Evolutionary conservation across 306 rosid species (phyloP).

Genomic region (Trifolium pratense): DNA sequence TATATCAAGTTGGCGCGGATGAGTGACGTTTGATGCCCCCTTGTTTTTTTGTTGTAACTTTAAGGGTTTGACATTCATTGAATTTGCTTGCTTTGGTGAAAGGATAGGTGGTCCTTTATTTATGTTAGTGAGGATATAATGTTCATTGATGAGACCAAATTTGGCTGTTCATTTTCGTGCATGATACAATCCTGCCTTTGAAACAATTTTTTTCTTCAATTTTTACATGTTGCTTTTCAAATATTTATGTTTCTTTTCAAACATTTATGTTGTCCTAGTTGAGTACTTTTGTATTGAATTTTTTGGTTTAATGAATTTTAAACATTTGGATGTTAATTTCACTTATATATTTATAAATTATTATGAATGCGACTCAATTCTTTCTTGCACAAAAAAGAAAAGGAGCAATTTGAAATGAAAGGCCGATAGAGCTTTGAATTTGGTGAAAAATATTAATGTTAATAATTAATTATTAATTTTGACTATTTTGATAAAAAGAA

Average conservation of each 20-base stretch:
- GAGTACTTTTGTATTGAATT: not conserved
- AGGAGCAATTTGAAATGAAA: no score
- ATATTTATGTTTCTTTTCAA: not conserved
- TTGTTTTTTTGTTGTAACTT: not conserved
- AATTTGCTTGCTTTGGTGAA: slow-evolving; percentile 1
- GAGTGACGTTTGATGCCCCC: slow-evolving; percentile 46
- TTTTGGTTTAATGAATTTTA: not conserved
- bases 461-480: no score
- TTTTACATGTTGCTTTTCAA: not conserved
- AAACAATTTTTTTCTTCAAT: not conserved
- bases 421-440: no score
- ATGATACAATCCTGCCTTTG: not conserved
- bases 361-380: not conserved
- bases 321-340: not conserved
- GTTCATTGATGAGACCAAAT: not conserved
- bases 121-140: not conserved
- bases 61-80: not conserved
- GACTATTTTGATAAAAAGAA: no score
- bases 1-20: slow-evolving; percentile 84
- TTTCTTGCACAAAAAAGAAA: not conserved
- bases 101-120: not conserved
- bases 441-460: no score
- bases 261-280: not conserved
- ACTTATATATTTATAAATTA: not conserved
- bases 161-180: not conserved